Percentiles rank a stretch among this genome's conserved stretches.
Conservation (phyloP, 345 rosid genomes). For the Populus simonii region DNA sequence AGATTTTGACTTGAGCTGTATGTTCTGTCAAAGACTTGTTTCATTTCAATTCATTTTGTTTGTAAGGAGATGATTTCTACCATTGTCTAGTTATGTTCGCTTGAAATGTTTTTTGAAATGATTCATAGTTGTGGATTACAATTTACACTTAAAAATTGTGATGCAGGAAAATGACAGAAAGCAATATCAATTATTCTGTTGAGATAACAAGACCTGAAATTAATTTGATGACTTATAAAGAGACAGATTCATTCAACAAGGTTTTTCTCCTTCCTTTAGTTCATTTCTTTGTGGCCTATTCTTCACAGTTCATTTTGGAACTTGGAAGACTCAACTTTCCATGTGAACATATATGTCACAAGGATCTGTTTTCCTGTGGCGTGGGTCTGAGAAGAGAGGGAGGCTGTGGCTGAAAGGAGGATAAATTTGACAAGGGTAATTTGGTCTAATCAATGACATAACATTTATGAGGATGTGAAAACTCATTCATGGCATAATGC, state of each 20-base stretch:
- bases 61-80: neutral
- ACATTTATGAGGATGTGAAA: neutral
- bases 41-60: neutral
- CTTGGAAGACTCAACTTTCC: neutral
- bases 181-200: constrained; percentile 21
- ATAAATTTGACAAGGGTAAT: neutral
- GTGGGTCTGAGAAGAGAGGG: neutral
- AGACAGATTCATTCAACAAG: constrained; percentile 76
- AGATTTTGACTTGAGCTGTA: neutral
- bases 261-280: constrained; percentile 32
- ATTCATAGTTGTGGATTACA: constrained; percentile 6
- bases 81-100: neutral
- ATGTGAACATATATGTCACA: neutral
- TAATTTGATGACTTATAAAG: constrained; percentile 32
- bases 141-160: constrained; percentile 19
- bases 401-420: neutral
- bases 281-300: neutral
- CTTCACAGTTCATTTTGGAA: neutral
- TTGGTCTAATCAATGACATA: neutral
- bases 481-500: neutral
- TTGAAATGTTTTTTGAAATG: constrained; percentile 4
- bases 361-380: neutral
- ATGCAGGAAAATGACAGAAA: constrained; percentile 52
- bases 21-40: no score
- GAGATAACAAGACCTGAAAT: constrained; percentile 35